Evolutionary conservation across 2,329 filamentous ascomycete genomes (phyloP).

Genomic region (Penicillium janthinellum): DNA sequence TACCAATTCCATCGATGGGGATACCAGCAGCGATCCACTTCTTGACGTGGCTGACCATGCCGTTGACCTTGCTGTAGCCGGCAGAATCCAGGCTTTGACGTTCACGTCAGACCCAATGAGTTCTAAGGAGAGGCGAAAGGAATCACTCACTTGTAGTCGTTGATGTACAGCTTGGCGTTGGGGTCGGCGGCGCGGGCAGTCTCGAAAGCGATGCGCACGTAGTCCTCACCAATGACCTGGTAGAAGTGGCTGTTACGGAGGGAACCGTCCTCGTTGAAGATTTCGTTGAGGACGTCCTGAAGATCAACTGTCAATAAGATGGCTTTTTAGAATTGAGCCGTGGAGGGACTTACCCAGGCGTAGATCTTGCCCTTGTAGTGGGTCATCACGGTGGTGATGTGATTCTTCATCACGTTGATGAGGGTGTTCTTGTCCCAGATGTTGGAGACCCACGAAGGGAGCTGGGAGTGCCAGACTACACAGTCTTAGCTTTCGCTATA

Average conservation of each 20-base stretch:
- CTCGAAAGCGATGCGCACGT: conserved; percentile 69
- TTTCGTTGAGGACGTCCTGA: conserved; percentile 37
- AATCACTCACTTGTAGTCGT: conserved; percentile 58
- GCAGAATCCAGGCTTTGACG: conserved; percentile 65
- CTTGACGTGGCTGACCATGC: conserved; percentile 61
- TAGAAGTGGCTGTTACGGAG: conserved; percentile 66
- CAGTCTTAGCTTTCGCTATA: background rate
- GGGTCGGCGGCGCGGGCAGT: conserved; percentile 69
- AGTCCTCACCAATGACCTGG: conserved; percentile 68
- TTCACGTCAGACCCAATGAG: background rate
- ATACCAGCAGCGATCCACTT: conserved; percentile 64
- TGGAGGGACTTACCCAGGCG: conserved; percentile 33
- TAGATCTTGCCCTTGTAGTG: conserved; percentile 41
- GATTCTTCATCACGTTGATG: conserved; percentile 53
- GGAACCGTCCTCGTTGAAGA: conserved; percentile 56
- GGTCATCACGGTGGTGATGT: conserved; percentile 38
- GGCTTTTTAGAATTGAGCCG: background rate
- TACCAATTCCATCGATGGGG: conserved; percentile 65
- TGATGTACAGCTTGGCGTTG: conserved; percentile 71
- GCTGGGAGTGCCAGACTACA: conserved; percentile 42
- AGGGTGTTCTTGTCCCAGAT: conserved; percentile 54
- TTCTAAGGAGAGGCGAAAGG: background rate
- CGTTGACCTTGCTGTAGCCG: conserved; percentile 59
- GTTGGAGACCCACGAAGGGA: conserved; percentile 32
- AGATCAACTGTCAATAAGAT: background rate